Conservation (phyloP, 129 eudicot species). For the Heracleum sosnowskyi region DNA sequence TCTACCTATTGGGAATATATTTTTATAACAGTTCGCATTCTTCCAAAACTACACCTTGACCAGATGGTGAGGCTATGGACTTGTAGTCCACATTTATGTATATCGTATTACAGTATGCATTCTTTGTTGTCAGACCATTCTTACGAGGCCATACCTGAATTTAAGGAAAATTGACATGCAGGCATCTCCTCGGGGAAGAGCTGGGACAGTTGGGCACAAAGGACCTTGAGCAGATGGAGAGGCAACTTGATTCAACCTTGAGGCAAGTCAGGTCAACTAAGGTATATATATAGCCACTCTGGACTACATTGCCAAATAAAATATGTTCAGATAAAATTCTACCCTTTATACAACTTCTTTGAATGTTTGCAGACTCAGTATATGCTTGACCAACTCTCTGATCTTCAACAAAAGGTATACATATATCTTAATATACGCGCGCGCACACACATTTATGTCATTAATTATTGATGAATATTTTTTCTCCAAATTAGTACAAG, state of each 20-base stretch:
- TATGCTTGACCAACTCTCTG: constrained; percentile 46
- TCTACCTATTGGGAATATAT: neutral
- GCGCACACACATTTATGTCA: neutral
- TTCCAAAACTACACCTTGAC: neutral
- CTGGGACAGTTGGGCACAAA: constrained; percentile 34
- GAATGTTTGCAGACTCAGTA: constrained; percentile 28
- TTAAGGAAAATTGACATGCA: neutral
- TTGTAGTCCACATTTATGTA: neutral
- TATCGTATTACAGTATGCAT: neutral
- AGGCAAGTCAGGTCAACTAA: constrained; percentile 43
- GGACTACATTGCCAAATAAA: neutral
- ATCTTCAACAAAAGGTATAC: constrained; percentile 42
- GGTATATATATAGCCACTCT: constrained; percentile 23
- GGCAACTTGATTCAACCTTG: constrained; percentile 38
- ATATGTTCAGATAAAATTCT: too few species aligned
- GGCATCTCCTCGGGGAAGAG: constrained; percentile 49
- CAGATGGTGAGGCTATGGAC: neutral
- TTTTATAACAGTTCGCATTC: neutral
- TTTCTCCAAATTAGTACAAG: neutral
- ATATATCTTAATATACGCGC: neutral
- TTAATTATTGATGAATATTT: neutral
- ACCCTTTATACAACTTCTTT: neutral
- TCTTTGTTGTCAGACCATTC: neutral
- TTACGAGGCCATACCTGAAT: neutral
- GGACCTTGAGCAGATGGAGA: constrained; percentile 48